Percentiles rank a stretch among this genome's conserved stretches.
phyloP scores from a whole-genome alignment of 1,284 basidiomycete species.

The Macrocystidia cucumis region DNA sequence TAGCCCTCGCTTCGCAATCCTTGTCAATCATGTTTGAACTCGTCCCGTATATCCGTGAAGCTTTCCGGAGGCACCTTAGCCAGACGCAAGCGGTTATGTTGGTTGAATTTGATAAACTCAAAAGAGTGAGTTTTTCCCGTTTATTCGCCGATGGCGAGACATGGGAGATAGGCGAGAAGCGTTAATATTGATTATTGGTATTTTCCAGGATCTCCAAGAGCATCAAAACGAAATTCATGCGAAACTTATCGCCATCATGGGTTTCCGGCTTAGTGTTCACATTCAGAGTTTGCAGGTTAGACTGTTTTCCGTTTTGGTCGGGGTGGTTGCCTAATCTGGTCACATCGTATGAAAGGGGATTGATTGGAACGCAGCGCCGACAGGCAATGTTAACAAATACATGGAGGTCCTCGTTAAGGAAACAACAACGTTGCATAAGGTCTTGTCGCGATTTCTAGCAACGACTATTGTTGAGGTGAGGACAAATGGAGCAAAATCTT shows the following conservation, averaged over 20 bases:
- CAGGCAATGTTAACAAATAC: constrained; percentile 67
- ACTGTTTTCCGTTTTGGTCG: constrained; percentile 3
- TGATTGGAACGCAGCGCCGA: constrained; percentile 63
- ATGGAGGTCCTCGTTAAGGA: constrained; percentile 93
- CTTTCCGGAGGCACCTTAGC: constrained; percentile 87
- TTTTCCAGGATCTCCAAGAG: constrained; percentile 86
- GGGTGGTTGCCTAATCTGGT: not conserved
- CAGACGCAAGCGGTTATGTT: constrained; percentile 94
- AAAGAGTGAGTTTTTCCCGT: constrained; percentile 54
- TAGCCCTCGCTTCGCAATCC: constrained; percentile 92
- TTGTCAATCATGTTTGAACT: constrained; percentile 93
- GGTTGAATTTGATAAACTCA: constrained; percentile 97
- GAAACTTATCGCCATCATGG: constrained; percentile 98
- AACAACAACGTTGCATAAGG: constrained; percentile 93
- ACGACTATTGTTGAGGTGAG: constrained; percentile 73
- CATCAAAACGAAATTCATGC: constrained; percentile 99
- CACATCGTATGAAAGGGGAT: constrained; percentile 40
- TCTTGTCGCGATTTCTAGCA: constrained; percentile 87
- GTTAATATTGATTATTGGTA: constrained; percentile 3
- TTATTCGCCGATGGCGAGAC: no score
- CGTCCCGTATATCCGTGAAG: constrained; percentile 93
- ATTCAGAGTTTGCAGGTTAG: constrained; percentile 71
- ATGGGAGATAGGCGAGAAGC: not conserved
- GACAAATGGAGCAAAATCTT: constrained; percentile 8
- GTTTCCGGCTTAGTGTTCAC: constrained; percentile 86